These are phyloP conservation scores for Astrephomene gubernaculifera DNA, from an alignment of 139 green algal genomes.

Conservation along the genomic window DNA sequence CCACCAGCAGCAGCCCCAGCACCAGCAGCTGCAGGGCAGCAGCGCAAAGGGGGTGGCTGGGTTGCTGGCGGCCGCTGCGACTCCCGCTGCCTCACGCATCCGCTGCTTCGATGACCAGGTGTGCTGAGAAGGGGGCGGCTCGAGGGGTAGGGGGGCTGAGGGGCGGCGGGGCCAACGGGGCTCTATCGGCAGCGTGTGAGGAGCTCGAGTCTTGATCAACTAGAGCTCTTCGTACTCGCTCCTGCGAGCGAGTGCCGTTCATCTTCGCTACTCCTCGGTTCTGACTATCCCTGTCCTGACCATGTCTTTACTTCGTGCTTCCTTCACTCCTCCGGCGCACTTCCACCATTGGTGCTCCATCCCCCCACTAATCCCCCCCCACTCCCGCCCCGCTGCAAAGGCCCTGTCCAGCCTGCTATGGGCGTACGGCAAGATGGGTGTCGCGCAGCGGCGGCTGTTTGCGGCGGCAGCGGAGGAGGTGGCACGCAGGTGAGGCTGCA, in stretches of 20 bases:
- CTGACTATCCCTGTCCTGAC: not conserved
- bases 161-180: not conserved
- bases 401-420: conserved; percentile 19
- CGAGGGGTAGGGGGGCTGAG: not conserved
- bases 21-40: too few species aligned
- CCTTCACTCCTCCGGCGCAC: not conserved
- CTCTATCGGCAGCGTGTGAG: not conserved
- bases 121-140: not conserved
- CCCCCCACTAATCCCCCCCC: too few species aligned
- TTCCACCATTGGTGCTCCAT: not conserved
- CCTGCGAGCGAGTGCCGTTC: not conserved
- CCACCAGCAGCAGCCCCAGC: not conserved
- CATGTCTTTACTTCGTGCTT: not conserved
- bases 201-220: too few species aligned
- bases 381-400: not conserved
- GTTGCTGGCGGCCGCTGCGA: conserved; percentile 4
- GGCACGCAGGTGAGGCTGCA: not conserved
- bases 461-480: conserved; percentile 14
- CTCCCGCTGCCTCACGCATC: not conserved
- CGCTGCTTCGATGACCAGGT: conserved; percentile 24
- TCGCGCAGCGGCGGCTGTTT: conserved; percentile 3
- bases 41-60: too few species aligned
- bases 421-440: conserved; percentile 11
- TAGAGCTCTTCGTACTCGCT: not conserved
- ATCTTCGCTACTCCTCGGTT: not conserved